These are phyloP conservation scores for Russula lepida DNA, from an alignment of 768 basidiomycete genomes.

Conservation along the genomic window DNA sequence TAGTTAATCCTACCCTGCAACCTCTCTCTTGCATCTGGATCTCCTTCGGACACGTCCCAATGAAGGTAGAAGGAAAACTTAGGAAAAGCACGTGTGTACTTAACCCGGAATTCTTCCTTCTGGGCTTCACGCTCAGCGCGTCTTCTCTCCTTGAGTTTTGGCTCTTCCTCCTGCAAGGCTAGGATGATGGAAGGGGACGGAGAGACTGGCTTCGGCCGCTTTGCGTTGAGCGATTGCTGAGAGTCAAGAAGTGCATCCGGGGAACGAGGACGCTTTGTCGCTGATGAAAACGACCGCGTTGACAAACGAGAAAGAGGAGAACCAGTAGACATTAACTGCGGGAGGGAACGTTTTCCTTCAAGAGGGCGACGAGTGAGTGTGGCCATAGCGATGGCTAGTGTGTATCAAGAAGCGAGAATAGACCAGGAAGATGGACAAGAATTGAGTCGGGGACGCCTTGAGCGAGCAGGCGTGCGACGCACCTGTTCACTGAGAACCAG, in stretches of 20 bases:
- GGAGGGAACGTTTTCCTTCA: constrained; percentile 19
- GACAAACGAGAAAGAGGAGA: constrained; percentile 13
- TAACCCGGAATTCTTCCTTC: constrained; percentile 18
- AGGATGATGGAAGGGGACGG: constrained; percentile 9
- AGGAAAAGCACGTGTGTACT: constrained; percentile 48
- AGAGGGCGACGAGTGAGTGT: constrained; percentile 19
- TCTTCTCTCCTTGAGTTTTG: constrained; percentile 16
- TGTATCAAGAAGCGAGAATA: neutral
- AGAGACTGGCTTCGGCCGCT: constrained; percentile 15
- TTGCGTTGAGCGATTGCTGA: constrained; percentile 17
- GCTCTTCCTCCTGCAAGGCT: constrained; percentile 15
- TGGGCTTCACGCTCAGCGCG: constrained; percentile 21
- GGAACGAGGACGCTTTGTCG: constrained; percentile 18
- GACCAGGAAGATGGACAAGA: constrained; percentile 2
- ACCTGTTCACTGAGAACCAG: neutral
- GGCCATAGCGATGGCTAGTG: constrained; percentile 18
- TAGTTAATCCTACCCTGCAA: constrained; percentile 51
- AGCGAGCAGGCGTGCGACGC: constrained; percentile 8
- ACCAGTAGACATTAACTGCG: constrained; percentile 14
- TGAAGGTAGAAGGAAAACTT: constrained; percentile 67
- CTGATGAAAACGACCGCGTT: constrained; percentile 13
- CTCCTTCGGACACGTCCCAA: constrained; percentile 58
- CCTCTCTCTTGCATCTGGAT: constrained; percentile 30
- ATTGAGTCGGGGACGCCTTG: neutral
- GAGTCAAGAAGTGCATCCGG: constrained; percentile 18